Evolutionary conservation across 1,284 basidiomycete species (phyloP), one percentile per base, ranked within the genome.

Genomic region (Marasmius oreades): DNA sequence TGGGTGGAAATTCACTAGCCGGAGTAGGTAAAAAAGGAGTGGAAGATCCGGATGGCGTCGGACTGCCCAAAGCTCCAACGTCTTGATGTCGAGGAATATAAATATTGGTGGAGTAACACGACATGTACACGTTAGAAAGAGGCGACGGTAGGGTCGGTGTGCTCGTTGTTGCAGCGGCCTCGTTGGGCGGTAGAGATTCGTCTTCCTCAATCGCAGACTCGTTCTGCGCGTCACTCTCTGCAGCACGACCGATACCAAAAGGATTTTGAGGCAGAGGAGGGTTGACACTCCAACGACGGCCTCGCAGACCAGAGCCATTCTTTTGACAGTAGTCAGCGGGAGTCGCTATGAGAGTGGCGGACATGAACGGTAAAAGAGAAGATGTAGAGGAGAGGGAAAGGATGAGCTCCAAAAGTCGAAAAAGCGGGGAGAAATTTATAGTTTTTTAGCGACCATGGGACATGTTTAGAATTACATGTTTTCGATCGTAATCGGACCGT

Each of bases 31-130:
- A 50, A 14, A 55, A 50, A 24, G 55, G 53, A 22, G 31, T 26
- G 18, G 47, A 33, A 50, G 47, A 26, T 14, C 24, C 47, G 18
- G 47, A 31, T 11, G 28, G 28, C 28, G 28, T 33, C 6, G 47
- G 47, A 18, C 24, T 12, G 6, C 12, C 11, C 8, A 50, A 39
- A 39, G 20, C 20, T 20, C 39, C 39, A 42, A 8, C 39, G n/a
- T 64, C 64, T 12, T 64, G 67, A 45, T 73, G 70, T 20, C 70
- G 69, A 36, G 67, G 64, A 22, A 71, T 64, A 24, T 60, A 64
- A 36, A 69, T 66, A 45, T 66, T 70, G 14, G 67, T 69, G 2
- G 66, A 66, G 55, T 70, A 65, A 52, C 69, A 66, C 16, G 71
- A 66, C 5, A 73, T 61, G 52, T 72, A 72, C 1, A 67, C 71